Percentiles rank a stretch among this genome's conserved stretches.
phyloP scores from a whole-genome alignment of 371 early-diverging fungal species.

The Dinochytrium kinnereticum region DNA sequence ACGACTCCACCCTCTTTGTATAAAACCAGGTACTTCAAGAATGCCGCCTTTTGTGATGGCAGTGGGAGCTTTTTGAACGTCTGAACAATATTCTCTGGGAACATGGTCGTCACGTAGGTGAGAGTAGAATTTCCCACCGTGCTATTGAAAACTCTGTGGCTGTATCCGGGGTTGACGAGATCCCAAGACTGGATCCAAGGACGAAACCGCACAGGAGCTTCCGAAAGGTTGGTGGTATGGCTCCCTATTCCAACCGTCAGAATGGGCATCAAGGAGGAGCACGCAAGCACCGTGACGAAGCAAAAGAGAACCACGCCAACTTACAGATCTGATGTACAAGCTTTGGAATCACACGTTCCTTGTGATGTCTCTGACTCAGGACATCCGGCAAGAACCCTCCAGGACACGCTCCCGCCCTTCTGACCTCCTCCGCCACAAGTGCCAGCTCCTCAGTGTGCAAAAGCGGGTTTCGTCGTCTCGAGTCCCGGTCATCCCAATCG shows the following conservation, averaged over 20 bases:
- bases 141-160: background rate
- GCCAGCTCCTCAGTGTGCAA: background rate
- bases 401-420: background rate
- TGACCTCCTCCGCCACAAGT: background rate
- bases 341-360: background rate
- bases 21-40: conserved; percentile 4
- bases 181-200: background rate
- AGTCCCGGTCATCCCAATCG: background rate
- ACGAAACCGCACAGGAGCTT: background rate
- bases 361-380: background rate
- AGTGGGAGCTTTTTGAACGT: background rate
- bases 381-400: background rate
- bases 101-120: background rate
- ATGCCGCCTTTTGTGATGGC: background rate
- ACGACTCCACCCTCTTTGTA: background rate
- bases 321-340: background rate
- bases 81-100: background rate
- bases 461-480: background rate
- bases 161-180: background rate
- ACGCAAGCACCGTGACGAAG: too few relatives aligned
- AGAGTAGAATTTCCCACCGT: background rate
- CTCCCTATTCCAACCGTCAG: background rate
- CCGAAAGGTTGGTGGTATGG: background rate
- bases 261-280: background rate
- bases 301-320: too few relatives aligned